Percentiles rank a stretch among this genome's conserved stretches.
Conservation (phyloP, 768 basidiomycete species). For the Baorangia bicolor region DNA sequence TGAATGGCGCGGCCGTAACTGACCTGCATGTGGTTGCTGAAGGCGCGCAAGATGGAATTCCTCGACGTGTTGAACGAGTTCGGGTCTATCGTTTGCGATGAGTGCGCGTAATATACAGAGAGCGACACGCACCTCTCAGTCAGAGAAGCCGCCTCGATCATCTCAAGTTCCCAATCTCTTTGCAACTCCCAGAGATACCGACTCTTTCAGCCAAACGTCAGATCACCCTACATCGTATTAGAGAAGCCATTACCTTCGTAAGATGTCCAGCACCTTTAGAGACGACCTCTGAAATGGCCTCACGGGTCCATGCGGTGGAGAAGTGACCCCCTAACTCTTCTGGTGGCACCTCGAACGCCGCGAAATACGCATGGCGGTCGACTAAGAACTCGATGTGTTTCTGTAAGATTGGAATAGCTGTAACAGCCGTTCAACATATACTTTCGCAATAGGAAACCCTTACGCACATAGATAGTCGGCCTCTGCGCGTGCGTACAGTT, state of each 20-base stretch:
- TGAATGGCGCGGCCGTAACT: constrained; percentile 4
- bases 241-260: constrained; percentile 47
- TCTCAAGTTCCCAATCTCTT: constrained; percentile 72
- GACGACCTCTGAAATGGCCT: constrained; percentile 52
- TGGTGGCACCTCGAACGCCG: constrained; percentile 40
- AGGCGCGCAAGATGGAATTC: constrained; percentile 64
- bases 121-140: constrained; percentile 44
- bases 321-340: constrained; percentile 58
- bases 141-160: constrained; percentile 48
- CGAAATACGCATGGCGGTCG: constrained; percentile 37
- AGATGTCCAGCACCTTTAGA: constrained; percentile 60
- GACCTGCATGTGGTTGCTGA: constrained; percentile 74
- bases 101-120: neutral
- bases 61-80: constrained; percentile 53
- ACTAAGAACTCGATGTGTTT: constrained; percentile 64
- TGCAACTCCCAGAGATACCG: constrained; percentile 68
- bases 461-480: constrained; percentile 77
- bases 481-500: constrained; percentile 65
- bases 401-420: constrained; percentile 75
- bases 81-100: constrained; percentile 33
- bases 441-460: constrained; percentile 1
- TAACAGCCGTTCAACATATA: constrained; percentile 19
- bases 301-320: constrained; percentile 59
- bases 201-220: constrained; percentile 46
- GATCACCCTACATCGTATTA: constrained; percentile 6